A percentile compares a stretch with the other conserved stretches of the same genome.
phyloP scores from a whole-genome alignment of 2,329 filamentous ascomycete genomes.

The Tolypocladium cylindrosporum region DNA sequence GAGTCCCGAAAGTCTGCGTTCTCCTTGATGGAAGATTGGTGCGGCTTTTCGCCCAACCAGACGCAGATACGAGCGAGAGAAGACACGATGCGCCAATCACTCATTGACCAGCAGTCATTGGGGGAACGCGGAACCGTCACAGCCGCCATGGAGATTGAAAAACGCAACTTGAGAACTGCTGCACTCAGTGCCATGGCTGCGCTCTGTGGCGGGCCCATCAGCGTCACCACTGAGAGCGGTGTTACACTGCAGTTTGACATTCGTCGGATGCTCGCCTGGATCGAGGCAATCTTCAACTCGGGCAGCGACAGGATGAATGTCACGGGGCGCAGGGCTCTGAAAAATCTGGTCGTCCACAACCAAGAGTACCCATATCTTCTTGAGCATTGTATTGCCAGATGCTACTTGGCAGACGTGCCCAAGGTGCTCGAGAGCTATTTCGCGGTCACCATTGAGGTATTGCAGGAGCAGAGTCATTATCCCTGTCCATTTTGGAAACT shows the following conservation, averaged over 20 bases:
- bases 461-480: conserved; percentile 75
- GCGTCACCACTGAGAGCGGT: conserved; percentile 78
- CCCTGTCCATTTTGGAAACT: conserved; percentile 84
- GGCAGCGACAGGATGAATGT: conserved; percentile 85
- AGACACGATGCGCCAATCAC: conserved; percentile 75
- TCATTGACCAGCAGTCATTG: conserved; percentile 68
- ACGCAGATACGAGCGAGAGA: conserved; percentile 71
- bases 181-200: conserved; percentile 93
- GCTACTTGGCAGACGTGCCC: conserved; percentile 69
- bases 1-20: conserved; percentile 94
- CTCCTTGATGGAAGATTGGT: conserved; percentile 98
- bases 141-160: conserved; percentile 93
- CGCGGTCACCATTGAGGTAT: conserved; percentile 77
- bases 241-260: conserved; percentile 87
- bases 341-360: conserved; percentile 85
- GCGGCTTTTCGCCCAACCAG: conserved; percentile 90
- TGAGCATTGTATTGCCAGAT: conserved; percentile 83
- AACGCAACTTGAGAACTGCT: conserved; percentile 79
- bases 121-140: conserved; percentile 70
- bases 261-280: conserved; percentile 86
- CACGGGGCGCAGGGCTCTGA: conserved; percentile 79
- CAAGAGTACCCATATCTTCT: conserved; percentile 76
- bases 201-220: conserved; percentile 77
- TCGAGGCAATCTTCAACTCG: conserved; percentile 88
- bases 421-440: conserved; percentile 95